Percentiles rank a stretch among this genome's conserved stretches.
These are phyloP conservation scores for Phlebopus sp. DNA, from an alignment of 1,284 basidiomycete genomes.

Conservation along the genomic window DNA sequence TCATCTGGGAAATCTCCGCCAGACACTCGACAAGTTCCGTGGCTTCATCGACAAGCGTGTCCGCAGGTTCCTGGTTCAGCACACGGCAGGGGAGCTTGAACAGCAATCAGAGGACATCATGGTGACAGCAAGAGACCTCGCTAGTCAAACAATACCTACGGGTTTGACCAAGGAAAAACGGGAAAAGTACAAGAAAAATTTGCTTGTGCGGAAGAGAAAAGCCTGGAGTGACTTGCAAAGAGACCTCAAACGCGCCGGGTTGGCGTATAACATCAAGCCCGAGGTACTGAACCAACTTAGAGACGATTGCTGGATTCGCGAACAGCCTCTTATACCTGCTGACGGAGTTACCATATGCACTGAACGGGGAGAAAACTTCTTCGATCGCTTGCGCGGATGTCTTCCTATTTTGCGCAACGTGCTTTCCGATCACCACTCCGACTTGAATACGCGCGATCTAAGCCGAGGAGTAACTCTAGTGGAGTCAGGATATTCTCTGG, in stretches of 20 bases:
- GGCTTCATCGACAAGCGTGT: slow-evolving; percentile 43
- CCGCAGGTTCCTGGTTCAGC: slow-evolving; percentile 39
- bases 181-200: slow-evolving; percentile 72
- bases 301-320: slow-evolving; percentile 64
- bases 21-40: slow-evolving; percentile 53
- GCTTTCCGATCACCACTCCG: slow-evolving; percentile 72
- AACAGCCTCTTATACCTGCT: slow-evolving; percentile 49
- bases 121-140: slow-evolving; percentile 61
- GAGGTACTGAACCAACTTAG: slow-evolving; percentile 66
- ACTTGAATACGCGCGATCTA: slow-evolving; percentile 83
- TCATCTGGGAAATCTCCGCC: slow-evolving; percentile 27
- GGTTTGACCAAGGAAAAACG: slow-evolving; percentile 56
- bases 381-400: slow-evolving; percentile 64
- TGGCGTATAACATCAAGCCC: slow-evolving; percentile 71
- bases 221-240: slow-evolving; percentile 92
- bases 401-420: slow-evolving; percentile 70
- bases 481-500: slow-evolving; percentile 74
- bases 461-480: slow-evolving; percentile 77
- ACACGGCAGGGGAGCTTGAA: slow-evolving; percentile 47
- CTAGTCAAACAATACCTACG: slow-evolving; percentile 48
- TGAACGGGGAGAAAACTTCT: slow-evolving; percentile 63
- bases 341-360: slow-evolving; percentile 19
- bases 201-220: slow-evolving; percentile 83
- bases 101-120: slow-evolving; percentile 78
- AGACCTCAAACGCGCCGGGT: slow-evolving; percentile 81